phyloP scores from a whole-genome alignment of 169 alveolate species.

The Sarcocystis neurona region DNA sequence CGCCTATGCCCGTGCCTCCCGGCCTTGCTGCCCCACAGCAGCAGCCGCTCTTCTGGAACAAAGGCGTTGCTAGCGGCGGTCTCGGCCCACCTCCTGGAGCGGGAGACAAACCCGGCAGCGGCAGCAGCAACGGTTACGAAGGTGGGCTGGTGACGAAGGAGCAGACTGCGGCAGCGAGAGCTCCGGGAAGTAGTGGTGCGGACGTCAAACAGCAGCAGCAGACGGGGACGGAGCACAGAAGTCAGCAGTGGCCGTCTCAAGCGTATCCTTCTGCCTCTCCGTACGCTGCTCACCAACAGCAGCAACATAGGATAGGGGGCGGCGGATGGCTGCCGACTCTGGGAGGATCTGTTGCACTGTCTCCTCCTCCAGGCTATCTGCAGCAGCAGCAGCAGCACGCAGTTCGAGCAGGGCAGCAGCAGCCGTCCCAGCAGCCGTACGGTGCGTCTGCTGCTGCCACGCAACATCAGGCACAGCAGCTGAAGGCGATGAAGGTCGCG shows the following conservation, averaged over 20 bases:
- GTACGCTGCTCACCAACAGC: background rate
- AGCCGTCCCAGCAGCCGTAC: background rate
- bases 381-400: conserved; percentile 32
- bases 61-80: too few species aligned
- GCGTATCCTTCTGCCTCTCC: background rate
- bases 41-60: too few species aligned
- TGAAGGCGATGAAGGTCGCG: background rate
- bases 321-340: background rate
- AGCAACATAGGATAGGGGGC: conserved; percentile 10
- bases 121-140: too few species aligned
- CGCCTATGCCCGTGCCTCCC: too few species aligned
- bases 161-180: too few species aligned
- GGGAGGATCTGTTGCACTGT: background rate
- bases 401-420: background rate
- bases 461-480: conserved; percentile 9
- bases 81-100: too few species aligned
- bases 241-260: background rate
- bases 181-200: background rate
- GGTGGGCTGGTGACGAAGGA: too few species aligned
- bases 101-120: too few species aligned
- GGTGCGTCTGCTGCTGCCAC: background rate
- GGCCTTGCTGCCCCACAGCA: too few species aligned
- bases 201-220: conserved; percentile 7
- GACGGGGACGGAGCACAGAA: background rate
- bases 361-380: background rate